Evolutionary conservation across 164 flowering plant genomes (phyloP), one percentile per base, ranked within the genome.

Genomic region (Umbilicus rupestris): DNA sequence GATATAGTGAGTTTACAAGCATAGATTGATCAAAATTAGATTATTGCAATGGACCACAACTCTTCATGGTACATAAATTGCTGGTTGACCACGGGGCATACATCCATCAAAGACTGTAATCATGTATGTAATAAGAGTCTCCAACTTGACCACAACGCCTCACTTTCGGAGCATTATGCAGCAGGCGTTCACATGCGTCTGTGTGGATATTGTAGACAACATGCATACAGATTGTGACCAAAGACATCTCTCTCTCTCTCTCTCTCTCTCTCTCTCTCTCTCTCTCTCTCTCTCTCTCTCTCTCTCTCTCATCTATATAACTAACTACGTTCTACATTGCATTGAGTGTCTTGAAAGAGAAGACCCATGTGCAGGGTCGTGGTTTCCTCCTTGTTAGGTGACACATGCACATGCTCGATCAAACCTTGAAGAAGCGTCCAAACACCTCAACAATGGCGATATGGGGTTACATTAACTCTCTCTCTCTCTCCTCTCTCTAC

Each of bases 211-310:
- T 5, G 24, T 6, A 26, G 19, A 55, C 33, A 55, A 5, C 29
- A n/a, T n/a, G n/a, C n/a, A n/a, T n/a, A 55, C 33, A 55, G 60
- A 55, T 55, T 12, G 60, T 55, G 60, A 55, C 60, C 60, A 55
- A 8, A 55, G 60, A 8, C 60, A 55, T 52, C 52, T 24, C 10
- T 22, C 10, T 8, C 58, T 22, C n/a, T n/a, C n/a, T n/a, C n/a
- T n/a, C n/a, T n/a, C 1, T 41, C 44, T 41, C 44, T 0, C 44
- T 6, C 2, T 2, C 10, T 41, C 44, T 41, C 44, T n/a, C 1
- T 41, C 44, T 41, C 44, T 0, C 44, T 6, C 2, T 2, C 10
- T 41, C 44, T 41, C 44, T n/a, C 1, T 41, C 44, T 41, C 44
- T 0, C 44, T 6, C 2, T 2, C 10, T 41, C 44, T 41, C 44